phyloP scores from a whole-genome alignment of 306 rosid genomes.

The Adenanthera pavonina region DNA sequence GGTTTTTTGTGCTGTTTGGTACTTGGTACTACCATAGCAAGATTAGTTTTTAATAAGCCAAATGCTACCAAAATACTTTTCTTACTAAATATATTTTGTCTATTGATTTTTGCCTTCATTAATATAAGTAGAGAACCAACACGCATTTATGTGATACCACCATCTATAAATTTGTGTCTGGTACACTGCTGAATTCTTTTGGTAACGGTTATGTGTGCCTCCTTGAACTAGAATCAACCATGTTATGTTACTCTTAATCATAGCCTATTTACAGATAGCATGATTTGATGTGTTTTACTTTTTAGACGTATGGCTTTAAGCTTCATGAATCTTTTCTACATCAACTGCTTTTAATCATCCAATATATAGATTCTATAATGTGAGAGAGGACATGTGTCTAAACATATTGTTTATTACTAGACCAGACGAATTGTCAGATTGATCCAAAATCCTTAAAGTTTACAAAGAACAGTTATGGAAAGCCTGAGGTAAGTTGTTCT shows the following conservation, averaged over 20 bases:
- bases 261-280: conserved; percentile 21
- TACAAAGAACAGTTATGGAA: conserved; percentile 76
- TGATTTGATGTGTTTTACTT: conserved; percentile 19
- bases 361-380: conserved; percentile 12
- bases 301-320: conserved; percentile 3
- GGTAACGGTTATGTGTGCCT: not conserved
- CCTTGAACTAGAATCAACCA: conserved; percentile 31
- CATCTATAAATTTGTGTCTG: not conserved
- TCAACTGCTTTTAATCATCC: conserved; percentile 32
- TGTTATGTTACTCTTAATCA: not conserved
- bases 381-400: conserved; percentile 43
- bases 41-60: not conserved
- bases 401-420: conserved; percentile 61
- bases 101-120: not conserved
- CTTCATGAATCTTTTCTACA: conserved; percentile 34
- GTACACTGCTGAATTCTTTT: conserved; percentile 8
- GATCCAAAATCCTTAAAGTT: conserved; percentile 75
- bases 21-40: conserved; percentile 4
- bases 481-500: conserved; percentile 77
- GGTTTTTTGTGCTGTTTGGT: conserved; percentile 6
- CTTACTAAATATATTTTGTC: not conserved
- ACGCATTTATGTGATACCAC: not conserved
- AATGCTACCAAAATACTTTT: not conserved
- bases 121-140: not conserved
- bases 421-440: conserved; percentile 60